A percentile compares a stretch with the other conserved stretches of the same genome.
Conservation (phyloP, 108 stramenopile species). For the Cyclotella cryptica region DNA sequence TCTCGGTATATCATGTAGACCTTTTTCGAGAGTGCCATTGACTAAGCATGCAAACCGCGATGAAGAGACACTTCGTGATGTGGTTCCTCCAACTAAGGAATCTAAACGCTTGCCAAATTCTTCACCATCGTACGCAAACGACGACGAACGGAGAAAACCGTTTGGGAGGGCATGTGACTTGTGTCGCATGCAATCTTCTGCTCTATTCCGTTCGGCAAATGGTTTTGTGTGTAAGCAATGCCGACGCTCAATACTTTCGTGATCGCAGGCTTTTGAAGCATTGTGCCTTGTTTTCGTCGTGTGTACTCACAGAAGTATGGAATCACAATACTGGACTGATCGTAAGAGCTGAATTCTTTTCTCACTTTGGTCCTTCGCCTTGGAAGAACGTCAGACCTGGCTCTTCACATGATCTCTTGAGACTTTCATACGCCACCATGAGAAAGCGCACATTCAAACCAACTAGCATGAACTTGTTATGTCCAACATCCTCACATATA, state of each 20-base stretch:
- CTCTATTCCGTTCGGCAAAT: slow-evolving; percentile 24
- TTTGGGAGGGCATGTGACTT: slow-evolving; percentile 20
- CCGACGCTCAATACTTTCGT: background rate
- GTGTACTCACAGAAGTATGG: background rate
- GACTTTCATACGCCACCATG: too few species aligned
- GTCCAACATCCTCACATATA: too few species aligned
- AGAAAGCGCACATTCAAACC: too few species aligned
- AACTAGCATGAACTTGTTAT: too few species aligned
- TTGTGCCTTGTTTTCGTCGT: background rate
- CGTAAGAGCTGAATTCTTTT: too few species aligned
- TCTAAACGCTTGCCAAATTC: background rate
- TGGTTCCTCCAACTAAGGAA: background rate
- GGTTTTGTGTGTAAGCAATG: slow-evolving; percentile 34
- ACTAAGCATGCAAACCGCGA: background rate
- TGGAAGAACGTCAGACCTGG: too few species aligned
- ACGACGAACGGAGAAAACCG: slow-evolving; percentile 1
- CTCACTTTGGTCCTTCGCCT: too few species aligned
- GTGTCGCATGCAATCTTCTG: slow-evolving; percentile 27
- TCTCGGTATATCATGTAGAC: background rate
- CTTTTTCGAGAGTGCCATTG: background rate
- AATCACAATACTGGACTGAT: too few species aligned
- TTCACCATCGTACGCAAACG: background rate
- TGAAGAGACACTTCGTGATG: background rate
- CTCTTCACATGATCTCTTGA: too few species aligned
- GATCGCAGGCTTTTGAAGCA: background rate